A percentile compares a stretch with the other conserved stretches of the same genome.
Conservation (phyloP, 2,329 filamentous ascomycete genomes). For the Xylaria sp. region DNA sequence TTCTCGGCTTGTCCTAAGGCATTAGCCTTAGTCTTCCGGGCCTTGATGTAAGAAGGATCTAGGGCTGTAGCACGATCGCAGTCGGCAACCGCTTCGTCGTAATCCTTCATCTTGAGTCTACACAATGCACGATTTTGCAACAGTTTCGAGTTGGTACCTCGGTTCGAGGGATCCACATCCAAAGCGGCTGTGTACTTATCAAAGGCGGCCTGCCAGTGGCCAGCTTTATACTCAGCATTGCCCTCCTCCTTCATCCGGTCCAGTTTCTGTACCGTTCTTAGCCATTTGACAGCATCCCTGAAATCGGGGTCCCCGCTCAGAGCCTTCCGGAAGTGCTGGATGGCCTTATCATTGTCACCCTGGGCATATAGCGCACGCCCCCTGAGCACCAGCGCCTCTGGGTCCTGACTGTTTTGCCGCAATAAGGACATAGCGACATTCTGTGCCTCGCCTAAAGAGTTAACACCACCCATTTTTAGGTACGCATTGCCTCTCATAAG, state of each 20-base stretch:
- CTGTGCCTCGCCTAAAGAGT: constrained; percentile 90
- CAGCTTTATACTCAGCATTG: constrained; percentile 88
- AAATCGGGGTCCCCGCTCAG: constrained; percentile 92
- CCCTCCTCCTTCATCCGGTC: constrained; percentile 95
- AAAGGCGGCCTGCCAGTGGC: constrained; percentile 81
- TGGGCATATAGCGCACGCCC: constrained; percentile 89
- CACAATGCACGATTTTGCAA: constrained; percentile 93
- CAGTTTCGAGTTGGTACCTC: constrained; percentile 93
- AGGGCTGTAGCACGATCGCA: constrained; percentile 85
- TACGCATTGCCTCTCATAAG: constrained; percentile 92
- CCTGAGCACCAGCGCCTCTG: constrained; percentile 90
- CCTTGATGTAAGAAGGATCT: constrained; percentile 88
- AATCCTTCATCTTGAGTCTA: constrained; percentile 85
- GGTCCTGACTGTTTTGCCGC: constrained; percentile 87
- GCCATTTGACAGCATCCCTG: constrained; percentile 86
- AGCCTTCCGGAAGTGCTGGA: constrained; percentile 91
- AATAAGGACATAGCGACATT: constrained; percentile 91
- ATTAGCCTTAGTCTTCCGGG: constrained; percentile 92
- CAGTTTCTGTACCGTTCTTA: constrained; percentile 90
- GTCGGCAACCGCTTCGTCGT: constrained; percentile 82
- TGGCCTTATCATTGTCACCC: constrained; percentile 94
- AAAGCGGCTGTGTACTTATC: constrained; percentile 87
- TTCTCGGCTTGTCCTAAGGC: constrained; percentile 84
- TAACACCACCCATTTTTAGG: constrained; percentile 89
- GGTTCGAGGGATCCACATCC: constrained; percentile 86